These are phyloP conservation scores for Penicillium ucsense DNA, from an alignment of 495 filamentous ascomycete genomes.

Conservation along the genomic window DNA sequence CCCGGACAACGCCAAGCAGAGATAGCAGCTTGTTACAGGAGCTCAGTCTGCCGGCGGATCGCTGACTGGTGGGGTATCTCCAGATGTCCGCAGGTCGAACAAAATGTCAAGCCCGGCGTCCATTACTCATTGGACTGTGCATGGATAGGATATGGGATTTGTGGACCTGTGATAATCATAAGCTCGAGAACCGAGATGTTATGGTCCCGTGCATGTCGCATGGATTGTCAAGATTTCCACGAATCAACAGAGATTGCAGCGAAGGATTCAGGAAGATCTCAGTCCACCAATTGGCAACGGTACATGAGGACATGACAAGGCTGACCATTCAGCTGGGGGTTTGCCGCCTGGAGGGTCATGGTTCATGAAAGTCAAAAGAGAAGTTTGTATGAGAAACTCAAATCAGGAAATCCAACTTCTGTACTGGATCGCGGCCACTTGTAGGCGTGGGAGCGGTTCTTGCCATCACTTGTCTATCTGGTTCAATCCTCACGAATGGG, in stretches of 20 bases:
- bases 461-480: too few relatives aligned
- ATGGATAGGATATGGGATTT: not conserved
- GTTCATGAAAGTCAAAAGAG: too few relatives aligned
- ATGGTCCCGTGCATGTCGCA: conserved; percentile 12
- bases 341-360: too few relatives aligned
- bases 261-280: conserved; percentile 11
- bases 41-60: conserved; percentile 7
- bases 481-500: too few relatives aligned
- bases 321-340: too few relatives aligned
- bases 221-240: conserved; percentile 20
- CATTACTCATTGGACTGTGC: conserved; percentile 7
- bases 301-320: not conserved
- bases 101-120: not conserved
- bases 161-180: conserved; percentile 15
- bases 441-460: too few relatives aligned
- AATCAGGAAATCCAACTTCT: too few relatives aligned
- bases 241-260: conserved; percentile 17
- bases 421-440: too few relatives aligned
- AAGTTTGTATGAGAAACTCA: too few relatives aligned
- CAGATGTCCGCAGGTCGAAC: conserved; percentile 8
- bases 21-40: conserved; percentile 11
- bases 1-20: conserved; percentile 15
- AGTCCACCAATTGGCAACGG: conserved; percentile 27
- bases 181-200: conserved; percentile 35
- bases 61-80: conserved; percentile 26